Evolutionary conservation across 306 rosid species (phyloP).

Genomic region (Ziziphus jujuba): DNA sequence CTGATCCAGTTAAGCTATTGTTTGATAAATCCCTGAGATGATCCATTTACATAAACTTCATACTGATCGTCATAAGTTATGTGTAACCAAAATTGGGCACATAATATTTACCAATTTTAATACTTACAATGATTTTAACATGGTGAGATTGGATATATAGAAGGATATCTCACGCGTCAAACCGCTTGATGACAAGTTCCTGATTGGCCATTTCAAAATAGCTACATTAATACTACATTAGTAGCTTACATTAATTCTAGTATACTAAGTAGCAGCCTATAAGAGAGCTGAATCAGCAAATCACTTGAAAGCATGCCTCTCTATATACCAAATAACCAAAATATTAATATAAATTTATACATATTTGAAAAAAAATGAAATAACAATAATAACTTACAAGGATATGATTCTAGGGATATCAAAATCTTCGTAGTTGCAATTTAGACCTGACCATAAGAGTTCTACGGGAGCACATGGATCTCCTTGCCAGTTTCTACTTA

Average conservation of each 20-base stretch:
- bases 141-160: conserved; percentile 35
- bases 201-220: conserved; percentile 17
- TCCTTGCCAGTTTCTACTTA: conserved; percentile 40
- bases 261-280: no score
- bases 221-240: no score
- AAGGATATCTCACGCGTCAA: conserved; percentile 40
- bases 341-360: not conserved
- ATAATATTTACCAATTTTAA: not conserved
- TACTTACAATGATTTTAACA: conserved; percentile 49
- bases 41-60: not conserved
- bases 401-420: conserved; percentile 24
- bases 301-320: no score
- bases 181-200: conserved; percentile 54
- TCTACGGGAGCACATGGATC: conserved; percentile 35
- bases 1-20: conserved; percentile 43
- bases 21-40: conserved; percentile 43
- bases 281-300: no score
- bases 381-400: conserved; percentile 47
- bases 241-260: no score
- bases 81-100: no score
- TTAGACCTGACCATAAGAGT: conserved; percentile 35
- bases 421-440: conserved; percentile 13
- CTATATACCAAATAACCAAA: not conserved
- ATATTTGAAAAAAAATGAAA: not conserved
- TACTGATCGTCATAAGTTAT: no score